Base-by-base conservation (phyloP, 2,329 filamentous ascomycete species). In the Cryphonectria naterciae region DNA sequence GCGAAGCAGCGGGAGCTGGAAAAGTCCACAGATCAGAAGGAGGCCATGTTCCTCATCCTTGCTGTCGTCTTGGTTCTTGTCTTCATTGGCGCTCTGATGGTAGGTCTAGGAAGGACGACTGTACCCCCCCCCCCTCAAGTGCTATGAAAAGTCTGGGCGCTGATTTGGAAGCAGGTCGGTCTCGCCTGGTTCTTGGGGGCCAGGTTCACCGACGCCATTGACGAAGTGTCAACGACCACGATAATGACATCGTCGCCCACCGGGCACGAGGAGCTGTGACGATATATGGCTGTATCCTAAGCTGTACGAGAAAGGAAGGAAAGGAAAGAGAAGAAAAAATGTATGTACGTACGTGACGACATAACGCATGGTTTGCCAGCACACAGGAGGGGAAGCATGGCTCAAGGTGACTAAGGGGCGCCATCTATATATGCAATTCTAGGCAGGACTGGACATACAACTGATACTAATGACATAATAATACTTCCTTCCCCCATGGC, bases 101-200 rank as follows among this genome's bases (percentile, higher is more conserved):
- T 98, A 86, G 76, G 90, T 84, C 19, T 61, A 46, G 72, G 74
- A 71, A 25, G 15, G 41, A 49, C 10, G 25, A 49, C 10, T 49
- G 37, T 11, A 11, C 8, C 65, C 13, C 56, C 8, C 65, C 13
- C 56, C 19, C 41, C 15, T 6, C 22, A 11, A 35, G 4, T 68
- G 67, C 76, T 4, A 25, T 32, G 17, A 8, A 2, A 7, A n/a
- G 15, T 3, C 6, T 6, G 17, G n/a, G 13, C 25, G 54, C 28
- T 67, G 8, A 67, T 52, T 60, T 28, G 22, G 28, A 28, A 5
- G 11, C 32, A 98, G 95, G 83, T 97, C 75, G 89, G 89, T 68
- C 82, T 88, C 54, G 95, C 95, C 13, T 97, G 90, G 88, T 82
- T 92, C 66, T 86, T 95, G 74, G 95, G 95, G 70, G 94, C 94